phyloP scores from a whole-genome alignment of 2,329 filamentous ascomycete genomes.

The Fusarium chaquense region DNA sequence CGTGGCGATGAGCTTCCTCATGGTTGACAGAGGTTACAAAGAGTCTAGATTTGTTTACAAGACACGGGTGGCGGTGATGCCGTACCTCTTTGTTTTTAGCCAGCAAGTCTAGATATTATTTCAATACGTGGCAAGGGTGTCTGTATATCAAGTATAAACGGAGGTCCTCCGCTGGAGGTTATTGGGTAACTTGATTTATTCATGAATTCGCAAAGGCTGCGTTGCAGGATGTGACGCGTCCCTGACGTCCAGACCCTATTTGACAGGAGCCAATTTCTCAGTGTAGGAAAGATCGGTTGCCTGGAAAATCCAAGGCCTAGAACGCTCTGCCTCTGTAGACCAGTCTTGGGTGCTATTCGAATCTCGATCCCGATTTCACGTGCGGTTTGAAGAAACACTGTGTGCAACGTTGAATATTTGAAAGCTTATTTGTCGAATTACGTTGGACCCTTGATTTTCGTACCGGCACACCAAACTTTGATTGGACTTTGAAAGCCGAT shows the following conservation, averaged over 20 bases:
- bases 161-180: not conserved
- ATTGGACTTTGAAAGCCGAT: slow-evolving; percentile 19
- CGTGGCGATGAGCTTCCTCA: not conserved
- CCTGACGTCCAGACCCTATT: not conserved
- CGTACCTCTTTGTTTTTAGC: slow-evolving; percentile 13
- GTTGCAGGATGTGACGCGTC: not conserved
- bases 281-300: not conserved
- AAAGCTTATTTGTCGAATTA: slow-evolving; percentile 6
- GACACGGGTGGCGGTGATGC: slow-evolving; percentile 11
- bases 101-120: slow-evolving; percentile 6
- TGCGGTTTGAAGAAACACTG: slow-evolving; percentile 16
- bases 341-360: not conserved
- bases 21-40: slow-evolving; percentile 13
- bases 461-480: not conserved
- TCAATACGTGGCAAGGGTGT: slow-evolving; percentile 25
- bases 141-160: slow-evolving; percentile 19
- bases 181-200: not conserved
- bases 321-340: not conserved
- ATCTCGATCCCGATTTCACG: slow-evolving; percentile 5
- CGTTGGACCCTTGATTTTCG: slow-evolving; percentile 15
- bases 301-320: not conserved
- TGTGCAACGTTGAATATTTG: slow-evolving; percentile 2
- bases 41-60: not conserved
- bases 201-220: not conserved
- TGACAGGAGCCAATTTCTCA: not conserved